A percentile compares a stretch with the other conserved stretches of the same genome.
Conservation (phyloP, 495 filamentous ascomycete genomes). For the Talaromyces borbonicus region DNA sequence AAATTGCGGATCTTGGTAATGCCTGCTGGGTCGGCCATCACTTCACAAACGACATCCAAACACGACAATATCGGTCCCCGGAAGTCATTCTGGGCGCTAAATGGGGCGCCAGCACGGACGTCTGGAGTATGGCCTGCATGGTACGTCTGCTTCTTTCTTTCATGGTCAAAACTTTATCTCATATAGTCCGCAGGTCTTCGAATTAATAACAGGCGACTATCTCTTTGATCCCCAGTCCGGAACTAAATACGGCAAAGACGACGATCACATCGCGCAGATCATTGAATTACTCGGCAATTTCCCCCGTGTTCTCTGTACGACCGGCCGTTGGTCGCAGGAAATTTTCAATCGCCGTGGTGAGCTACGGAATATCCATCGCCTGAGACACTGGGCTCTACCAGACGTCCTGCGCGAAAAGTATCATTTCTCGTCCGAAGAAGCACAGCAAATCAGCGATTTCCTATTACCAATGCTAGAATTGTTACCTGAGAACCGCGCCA, state of each 20-base stretch:
- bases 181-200: slow-evolving; percentile 73
- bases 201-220: slow-evolving; percentile 97
- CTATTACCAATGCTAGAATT: slow-evolving; percentile 89
- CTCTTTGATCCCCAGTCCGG: slow-evolving; percentile 98
- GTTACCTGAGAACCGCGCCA: slow-evolving; percentile 75
- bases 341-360: slow-evolving; percentile 99
- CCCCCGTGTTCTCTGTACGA: slow-evolving; percentile 79
- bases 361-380: slow-evolving; percentile 91
- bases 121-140: slow-evolving; percentile 99
- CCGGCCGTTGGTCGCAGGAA: slow-evolving; percentile 95
- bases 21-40: slow-evolving; percentile 98
- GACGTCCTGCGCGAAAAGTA: slow-evolving; percentile 96
- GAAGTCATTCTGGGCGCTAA: slow-evolving; percentile 95
- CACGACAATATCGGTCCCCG: slow-evolving; percentile 91
- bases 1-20: slow-evolving; percentile 97
- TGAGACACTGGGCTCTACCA: slow-evolving; percentile 92
- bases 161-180: slow-evolving; percentile 10
- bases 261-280: slow-evolving; percentile 98
- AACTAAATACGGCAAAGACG: slow-evolving; percentile 98
- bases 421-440: slow-evolving; percentile 74
- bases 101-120: slow-evolving; percentile 97
- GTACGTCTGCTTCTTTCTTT: slow-evolving; percentile 33
- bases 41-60: slow-evolving; percentile 99
- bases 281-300: slow-evolving; percentile 95
- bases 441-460: slow-evolving; percentile 72